Base-by-base conservation (phyloP, 768 basidiomycete species). In the Kwoniella sp. region DNA sequence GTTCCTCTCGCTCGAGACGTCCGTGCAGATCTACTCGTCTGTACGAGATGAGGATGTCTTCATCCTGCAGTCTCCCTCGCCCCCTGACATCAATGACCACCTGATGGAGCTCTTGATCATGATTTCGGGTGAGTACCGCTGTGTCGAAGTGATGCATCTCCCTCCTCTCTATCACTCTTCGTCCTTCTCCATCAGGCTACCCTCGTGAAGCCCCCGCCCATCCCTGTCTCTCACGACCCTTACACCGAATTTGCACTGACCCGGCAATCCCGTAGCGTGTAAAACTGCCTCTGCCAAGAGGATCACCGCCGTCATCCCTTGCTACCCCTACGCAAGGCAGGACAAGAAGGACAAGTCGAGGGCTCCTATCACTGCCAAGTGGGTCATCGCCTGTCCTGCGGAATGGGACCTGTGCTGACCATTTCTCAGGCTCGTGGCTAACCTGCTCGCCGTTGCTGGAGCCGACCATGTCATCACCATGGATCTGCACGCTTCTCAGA, bases 311-410 rank as follows among this genome's bases (percentile, higher is more conserved):
- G 91, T 99, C 58, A 82, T 96, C 52, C 95, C 95, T 34, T 82
- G 95, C 29, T 99, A 90, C 76, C 93, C 95, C 1, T 99, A 99
- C 75, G 84, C 95, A 8, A 80, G 95, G 52, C 95, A 98, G 76
- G 95, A 99, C 79, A 96, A 96, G 76, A 99, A 98, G 76, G 93
- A 99, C 81, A 96, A 98, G 78, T 93, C 90, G 65, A 81, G 93
- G 57, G 93, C 92, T 6, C 93, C 93, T 44, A 96, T 98, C 67
- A 91, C 92, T 4, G 93, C 93, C 41, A 99, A 96, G 78, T 75
- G 47, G 56, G 67, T 63, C 25, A 8, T 47, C 9, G 2, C 33
- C 32, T 45, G n/a, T 15, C n/a, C 26, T 27, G 19, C 20, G 37
- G 12, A 38, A 20, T 7, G 5, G 5, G 8, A 20, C 37, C 23